A percentile compares a stretch with the other conserved stretches of the same genome.
Evolutionary conservation across 352 stramenopile genomes (phyloP).

Genomic region (Stramenopiles sp.): DNA sequence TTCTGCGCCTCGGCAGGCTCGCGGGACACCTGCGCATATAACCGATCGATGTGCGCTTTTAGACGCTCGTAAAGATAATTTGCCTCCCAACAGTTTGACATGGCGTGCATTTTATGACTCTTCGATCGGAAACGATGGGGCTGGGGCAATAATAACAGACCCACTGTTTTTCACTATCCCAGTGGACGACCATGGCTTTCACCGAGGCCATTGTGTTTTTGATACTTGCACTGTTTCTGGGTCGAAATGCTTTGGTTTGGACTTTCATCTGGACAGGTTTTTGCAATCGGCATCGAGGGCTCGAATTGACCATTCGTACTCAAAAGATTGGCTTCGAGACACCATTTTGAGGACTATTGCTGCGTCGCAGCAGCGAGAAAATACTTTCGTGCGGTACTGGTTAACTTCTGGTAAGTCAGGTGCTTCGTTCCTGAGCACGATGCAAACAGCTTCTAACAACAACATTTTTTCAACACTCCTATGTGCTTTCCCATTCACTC

Average conservation of each 20-base stretch:
- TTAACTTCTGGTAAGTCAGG: no score
- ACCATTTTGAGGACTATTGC: constrained; percentile 26
- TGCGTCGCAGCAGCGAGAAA: constrained; percentile 18
- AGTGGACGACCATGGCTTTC: constrained; percentile 28
- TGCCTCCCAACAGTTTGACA: neutral
- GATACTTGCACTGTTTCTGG: constrained; percentile 27
- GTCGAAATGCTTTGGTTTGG: constrained; percentile 22
- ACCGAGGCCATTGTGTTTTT: constrained; percentile 25
- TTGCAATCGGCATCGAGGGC: constrained; percentile 21
- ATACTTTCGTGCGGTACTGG: constrained; percentile 21
- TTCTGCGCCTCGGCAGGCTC: no score
- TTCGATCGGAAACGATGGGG: neutral
- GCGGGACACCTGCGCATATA: no score
- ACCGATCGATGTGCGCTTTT: no score
- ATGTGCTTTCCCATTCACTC: no score
- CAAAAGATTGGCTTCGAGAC: constrained; percentile 22
- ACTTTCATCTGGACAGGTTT: constrained; percentile 28
- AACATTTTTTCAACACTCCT: no score
- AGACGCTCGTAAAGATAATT: no score
- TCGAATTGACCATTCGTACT: constrained; percentile 16
- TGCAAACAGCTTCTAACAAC: no score
- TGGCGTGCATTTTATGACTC: neutral
- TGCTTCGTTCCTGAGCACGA: no score
- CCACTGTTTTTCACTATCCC: constrained; percentile 25
- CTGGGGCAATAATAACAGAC: constrained; percentile 24